Conservation (phyloP, 2,329 filamentous ascomycete species). For the Lanzia echinophila region DNA sequence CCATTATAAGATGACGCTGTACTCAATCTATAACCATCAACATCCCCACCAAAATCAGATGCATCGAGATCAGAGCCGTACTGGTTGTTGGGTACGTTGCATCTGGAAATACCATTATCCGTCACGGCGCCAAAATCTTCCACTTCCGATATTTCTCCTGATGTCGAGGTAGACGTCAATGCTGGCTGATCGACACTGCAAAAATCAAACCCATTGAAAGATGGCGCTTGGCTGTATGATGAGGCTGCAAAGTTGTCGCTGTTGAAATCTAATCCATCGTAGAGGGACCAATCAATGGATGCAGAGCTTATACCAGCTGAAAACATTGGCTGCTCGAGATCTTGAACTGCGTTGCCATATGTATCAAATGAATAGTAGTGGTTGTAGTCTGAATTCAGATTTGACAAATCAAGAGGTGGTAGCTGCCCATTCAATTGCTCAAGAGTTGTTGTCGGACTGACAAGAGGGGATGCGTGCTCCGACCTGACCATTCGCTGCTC, state of each 20-base stretch:
- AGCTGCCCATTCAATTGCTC: slow-evolving; percentile 45
- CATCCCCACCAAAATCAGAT: slow-evolving; percentile 34
- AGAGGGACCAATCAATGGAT: slow-evolving; percentile 48
- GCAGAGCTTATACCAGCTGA: slow-evolving; percentile 54
- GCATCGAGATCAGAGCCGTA: slow-evolving; percentile 33
- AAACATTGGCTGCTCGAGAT: slow-evolving; percentile 47
- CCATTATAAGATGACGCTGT: slow-evolving; percentile 42
- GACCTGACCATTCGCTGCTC: slow-evolving; percentile 51
- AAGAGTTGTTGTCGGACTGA: slow-evolving; percentile 43
- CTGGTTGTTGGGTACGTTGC: slow-evolving; percentile 35
- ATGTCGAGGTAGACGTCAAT: slow-evolving; percentile 53
- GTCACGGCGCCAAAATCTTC: slow-evolving; percentile 47
- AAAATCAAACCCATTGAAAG: slow-evolving; percentile 49
- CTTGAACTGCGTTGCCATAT: slow-evolving; percentile 41
- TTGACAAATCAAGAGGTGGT: slow-evolving; percentile 53
- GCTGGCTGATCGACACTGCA: slow-evolving; percentile 48
- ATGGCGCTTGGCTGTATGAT: slow-evolving; percentile 48
- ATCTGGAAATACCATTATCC: slow-evolving; percentile 31
- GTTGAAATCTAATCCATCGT: slow-evolving; percentile 45
- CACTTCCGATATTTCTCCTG: slow-evolving; percentile 60
- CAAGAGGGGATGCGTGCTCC: slow-evolving; percentile 53
- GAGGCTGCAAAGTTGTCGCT: slow-evolving; percentile 45
- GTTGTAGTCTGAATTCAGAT: slow-evolving; percentile 41
- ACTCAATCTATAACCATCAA: slow-evolving; percentile 44
- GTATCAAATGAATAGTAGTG: slow-evolving; percentile 42